Percentiles rank a stretch among this genome's conserved stretches.
Conservation (phyloP, 176 grass and related monocot species). For the Lolium perenne region DNA sequence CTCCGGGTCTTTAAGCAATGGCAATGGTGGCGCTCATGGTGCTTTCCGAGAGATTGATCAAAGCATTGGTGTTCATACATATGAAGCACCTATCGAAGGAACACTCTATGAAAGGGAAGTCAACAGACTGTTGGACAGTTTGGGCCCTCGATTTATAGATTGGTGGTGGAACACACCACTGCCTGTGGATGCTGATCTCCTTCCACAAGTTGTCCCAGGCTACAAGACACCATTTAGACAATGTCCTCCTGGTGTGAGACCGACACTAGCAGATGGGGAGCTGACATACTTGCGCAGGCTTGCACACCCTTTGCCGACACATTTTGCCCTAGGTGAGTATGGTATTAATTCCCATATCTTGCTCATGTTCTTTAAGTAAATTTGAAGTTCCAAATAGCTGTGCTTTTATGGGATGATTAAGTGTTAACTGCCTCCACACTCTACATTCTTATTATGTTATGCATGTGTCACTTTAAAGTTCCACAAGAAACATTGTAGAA, state of each 20-base stretch:
- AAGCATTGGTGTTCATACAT: conserved; percentile 25
- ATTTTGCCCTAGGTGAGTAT: conserved; percentile 89
- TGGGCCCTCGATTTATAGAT: conserved; percentile 93
- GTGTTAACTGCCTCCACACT: background rate
- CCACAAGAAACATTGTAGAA: background rate
- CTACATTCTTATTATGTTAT: background rate
- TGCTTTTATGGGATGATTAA: conserved; percentile 15
- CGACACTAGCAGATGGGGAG: conserved; percentile 64
- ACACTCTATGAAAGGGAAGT: conserved; percentile 88
- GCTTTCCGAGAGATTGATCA: background rate
- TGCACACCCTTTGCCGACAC: conserved; percentile 76
- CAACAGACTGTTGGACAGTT: conserved; percentile 69
- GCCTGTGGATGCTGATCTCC: conserved; percentile 91
- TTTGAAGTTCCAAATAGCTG: conserved; percentile 2
- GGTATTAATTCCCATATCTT: background rate
- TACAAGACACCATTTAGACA: conserved; percentile 73
- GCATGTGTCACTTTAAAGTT: background rate
- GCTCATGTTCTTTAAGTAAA: conserved; percentile 2
- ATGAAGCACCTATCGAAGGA: conserved; percentile 48
- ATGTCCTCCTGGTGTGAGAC: conserved; percentile 65
- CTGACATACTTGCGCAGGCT: conserved; percentile 81
- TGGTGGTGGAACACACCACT: conserved; percentile 96
- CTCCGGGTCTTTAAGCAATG: background rate
- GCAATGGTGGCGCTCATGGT: conserved; percentile 11
- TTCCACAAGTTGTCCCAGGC: conserved; percentile 67